phyloP scores from a whole-genome alignment of 73 alveolate genomes.

The Tetrahymena borealis region DNA sequence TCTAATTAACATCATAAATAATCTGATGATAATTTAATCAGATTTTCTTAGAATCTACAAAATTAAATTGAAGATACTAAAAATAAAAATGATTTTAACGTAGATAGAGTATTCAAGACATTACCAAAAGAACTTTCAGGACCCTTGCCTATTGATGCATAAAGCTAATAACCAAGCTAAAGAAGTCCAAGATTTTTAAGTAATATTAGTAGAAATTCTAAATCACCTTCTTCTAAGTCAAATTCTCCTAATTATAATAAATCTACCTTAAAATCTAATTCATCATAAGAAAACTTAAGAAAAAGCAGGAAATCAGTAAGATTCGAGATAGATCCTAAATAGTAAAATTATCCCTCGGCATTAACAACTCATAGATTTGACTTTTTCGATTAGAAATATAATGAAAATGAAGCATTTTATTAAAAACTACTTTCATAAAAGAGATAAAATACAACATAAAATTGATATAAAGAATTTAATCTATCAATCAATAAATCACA shows the following conservation, averaged over 20 bases:
- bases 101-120: not conserved
- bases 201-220: not conserved
- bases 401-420: not conserved
- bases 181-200: not conserved
- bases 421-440: not conserved
- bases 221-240: not conserved
- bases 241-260: not conserved
- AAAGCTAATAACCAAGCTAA: not conserved
- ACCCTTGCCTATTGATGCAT: not conserved
- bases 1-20: too few species aligned
- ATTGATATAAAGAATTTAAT: not conserved
- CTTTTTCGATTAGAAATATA: not conserved
- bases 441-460: not conserved
- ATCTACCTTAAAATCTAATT: not conserved
- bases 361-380: not conserved
- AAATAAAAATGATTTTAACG: not conserved
- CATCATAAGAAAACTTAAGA: not conserved
- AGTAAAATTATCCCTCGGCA: too few species aligned
- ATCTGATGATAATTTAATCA: too few species aligned
- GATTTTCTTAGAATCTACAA: too few species aligned
- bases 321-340: not conserved
- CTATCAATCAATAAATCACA: not conserved
- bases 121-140: too few species aligned
- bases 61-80: too few species aligned
- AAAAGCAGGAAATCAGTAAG: not conserved